phyloP scores from a whole-genome alignment of 768 basidiomycete species.

The Auricularia cornea region DNA sequence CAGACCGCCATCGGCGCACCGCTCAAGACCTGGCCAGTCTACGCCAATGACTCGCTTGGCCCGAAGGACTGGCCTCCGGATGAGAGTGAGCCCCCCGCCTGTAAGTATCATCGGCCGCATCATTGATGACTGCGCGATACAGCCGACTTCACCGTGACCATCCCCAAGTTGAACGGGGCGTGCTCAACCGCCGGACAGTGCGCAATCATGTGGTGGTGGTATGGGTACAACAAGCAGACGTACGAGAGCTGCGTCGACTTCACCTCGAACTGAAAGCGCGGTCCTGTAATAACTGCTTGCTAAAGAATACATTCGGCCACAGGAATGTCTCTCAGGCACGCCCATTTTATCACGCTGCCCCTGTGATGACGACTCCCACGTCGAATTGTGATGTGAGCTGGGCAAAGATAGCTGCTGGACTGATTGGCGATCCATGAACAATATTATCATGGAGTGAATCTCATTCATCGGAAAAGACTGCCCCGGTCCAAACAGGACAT shows the following conservation, averaged over 20 bases:
- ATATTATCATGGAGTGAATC: too few relatives aligned
- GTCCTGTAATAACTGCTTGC: too few relatives aligned
- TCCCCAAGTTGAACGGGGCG: neutral
- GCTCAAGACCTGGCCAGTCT: slow-evolving; percentile 1
- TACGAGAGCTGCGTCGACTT: slow-evolving; percentile 8
- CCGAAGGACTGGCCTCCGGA: slow-evolving; percentile 1
- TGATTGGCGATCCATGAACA: too few relatives aligned
- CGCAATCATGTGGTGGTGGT: slow-evolving; percentile 7
- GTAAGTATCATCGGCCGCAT: neutral
- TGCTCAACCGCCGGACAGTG: neutral
- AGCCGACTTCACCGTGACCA: slow-evolving; percentile 4
- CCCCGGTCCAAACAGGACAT: too few relatives aligned
- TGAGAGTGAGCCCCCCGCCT: slow-evolving; percentile 3
- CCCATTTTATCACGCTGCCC: too few relatives aligned
- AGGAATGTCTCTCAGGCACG: too few relatives aligned
- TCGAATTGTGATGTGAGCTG: too few relatives aligned
- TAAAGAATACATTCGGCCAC: too few relatives aligned
- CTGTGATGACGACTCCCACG: too few relatives aligned
- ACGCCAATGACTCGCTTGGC: neutral
- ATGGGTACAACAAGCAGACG: slow-evolving; percentile 1
- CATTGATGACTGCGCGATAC: neutral
- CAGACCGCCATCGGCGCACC: neutral
- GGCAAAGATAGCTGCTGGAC: too few relatives aligned
- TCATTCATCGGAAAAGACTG: too few relatives aligned
- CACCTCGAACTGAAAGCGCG: neutral